A percentile compares a stretch with the other conserved stretches of the same genome.
Evolutionary conservation across 2,329 filamentous ascomycete species (phyloP).

Genomic region (Acephala macrosclerotiorum): DNA sequence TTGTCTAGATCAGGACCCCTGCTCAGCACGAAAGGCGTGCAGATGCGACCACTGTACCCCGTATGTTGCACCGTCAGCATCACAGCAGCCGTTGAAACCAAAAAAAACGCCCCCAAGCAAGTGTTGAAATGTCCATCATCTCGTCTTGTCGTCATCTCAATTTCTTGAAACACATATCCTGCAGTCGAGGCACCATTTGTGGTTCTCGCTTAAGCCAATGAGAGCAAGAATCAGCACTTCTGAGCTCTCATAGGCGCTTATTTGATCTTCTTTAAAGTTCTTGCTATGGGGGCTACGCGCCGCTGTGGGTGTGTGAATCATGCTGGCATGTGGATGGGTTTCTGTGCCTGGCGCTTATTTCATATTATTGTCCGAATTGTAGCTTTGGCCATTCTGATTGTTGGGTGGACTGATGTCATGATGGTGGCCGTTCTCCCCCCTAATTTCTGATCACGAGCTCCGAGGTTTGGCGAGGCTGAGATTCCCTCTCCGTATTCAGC

Average conservation of each 20-base stretch:
- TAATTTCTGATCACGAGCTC: slow-evolving; percentile 1
- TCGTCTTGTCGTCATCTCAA: slow-evolving; percentile 14
- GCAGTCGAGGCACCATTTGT: background rate
- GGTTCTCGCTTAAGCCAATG: slow-evolving; percentile 26
- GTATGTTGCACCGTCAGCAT: background rate
- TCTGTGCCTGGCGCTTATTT: slow-evolving; percentile 41
- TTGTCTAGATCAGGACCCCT: background rate
- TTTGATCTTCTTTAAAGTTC: slow-evolving; percentile 12
- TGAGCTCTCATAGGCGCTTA: slow-evolving; percentile 33
- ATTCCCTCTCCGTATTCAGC: background rate
- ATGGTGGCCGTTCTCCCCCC: background rate
- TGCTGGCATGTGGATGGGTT: slow-evolving; percentile 28
- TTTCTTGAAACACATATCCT: slow-evolving; percentile 12
- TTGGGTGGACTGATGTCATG: slow-evolving; percentile 13
- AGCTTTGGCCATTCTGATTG: background rate
- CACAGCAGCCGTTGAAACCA: background rate
- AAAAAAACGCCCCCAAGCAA: background rate
- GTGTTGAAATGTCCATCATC: slow-evolving; percentile 5
- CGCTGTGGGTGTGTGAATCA: slow-evolving; percentile 32
- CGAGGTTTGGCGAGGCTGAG: slow-evolving; percentile 2
- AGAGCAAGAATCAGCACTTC: slow-evolving; percentile 23
- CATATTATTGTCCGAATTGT: background rate
- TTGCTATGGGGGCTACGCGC: slow-evolving; percentile 28
- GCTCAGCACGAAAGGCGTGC: background rate
- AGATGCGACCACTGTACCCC: background rate